phyloP scores from a whole-genome alignment of 1,284 basidiomycete species.

The Pseudozyma thailandica region DNA sequence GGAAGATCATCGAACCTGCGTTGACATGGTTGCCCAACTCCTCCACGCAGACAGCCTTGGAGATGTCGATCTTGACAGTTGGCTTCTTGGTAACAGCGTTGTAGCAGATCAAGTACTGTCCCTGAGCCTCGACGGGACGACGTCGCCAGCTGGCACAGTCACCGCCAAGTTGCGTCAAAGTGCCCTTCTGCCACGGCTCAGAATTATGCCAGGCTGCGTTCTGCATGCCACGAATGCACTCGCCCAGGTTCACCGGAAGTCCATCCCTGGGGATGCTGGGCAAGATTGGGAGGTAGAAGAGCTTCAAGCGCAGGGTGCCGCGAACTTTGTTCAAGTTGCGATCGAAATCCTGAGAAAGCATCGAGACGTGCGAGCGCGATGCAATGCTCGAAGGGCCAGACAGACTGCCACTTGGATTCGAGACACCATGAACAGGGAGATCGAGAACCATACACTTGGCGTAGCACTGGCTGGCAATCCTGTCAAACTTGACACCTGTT shows the following conservation, averaged over 20 bases:
- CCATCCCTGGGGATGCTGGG: conserved; percentile 81
- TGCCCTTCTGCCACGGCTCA: conserved; percentile 81
- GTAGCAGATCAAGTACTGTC: conserved; percentile 86
- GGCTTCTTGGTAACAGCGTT: conserved; percentile 93
- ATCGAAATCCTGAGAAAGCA: conserved; percentile 43
- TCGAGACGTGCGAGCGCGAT: conserved; percentile 33
- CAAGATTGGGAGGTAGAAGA: conserved; percentile 87
- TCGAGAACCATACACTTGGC: conserved; percentile 57
- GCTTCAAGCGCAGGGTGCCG: conserved; percentile 62
- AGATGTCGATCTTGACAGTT: conserved; percentile 88
- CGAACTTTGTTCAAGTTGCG: conserved; percentile 54
- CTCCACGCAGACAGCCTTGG: conserved; percentile 80
- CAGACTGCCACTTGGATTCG: conserved; percentile 44
- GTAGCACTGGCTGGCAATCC: conserved; percentile 53
- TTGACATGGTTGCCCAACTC: conserved; percentile 75
- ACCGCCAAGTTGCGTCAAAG: conserved; percentile 92
- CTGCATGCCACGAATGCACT: conserved; percentile 86
- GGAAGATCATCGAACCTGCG: conserved; percentile 34
- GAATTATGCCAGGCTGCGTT: conserved; percentile 91
- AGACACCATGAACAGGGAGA: conserved; percentile 59
- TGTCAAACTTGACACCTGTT: conserved; percentile 56
- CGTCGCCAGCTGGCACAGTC: conserved; percentile 90
- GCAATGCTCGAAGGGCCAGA: conserved; percentile 48
- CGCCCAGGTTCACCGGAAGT: conserved; percentile 89
- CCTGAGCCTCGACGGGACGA: conserved; percentile 85